Base-by-base conservation (phyloP, 164 flowering plant species). In the Sedum album region DNA sequence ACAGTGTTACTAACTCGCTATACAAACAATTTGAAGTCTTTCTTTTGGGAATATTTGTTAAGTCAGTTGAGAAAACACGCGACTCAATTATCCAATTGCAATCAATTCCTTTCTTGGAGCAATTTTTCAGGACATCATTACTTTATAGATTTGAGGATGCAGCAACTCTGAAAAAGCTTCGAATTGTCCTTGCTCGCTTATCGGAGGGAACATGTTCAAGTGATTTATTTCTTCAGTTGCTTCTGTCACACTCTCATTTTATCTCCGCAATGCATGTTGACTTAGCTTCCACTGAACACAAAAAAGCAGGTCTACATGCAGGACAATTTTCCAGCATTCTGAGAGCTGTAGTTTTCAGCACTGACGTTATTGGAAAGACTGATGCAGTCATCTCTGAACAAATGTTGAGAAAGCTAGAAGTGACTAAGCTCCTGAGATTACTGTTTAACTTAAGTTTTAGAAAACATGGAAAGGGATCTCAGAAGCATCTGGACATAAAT, bases 221-320 rank as follows among this genome's bases (percentile, higher is more conserved):
- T 69, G 68, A 31, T 75, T 71, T 71, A 15, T 68, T 81, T 75
- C 77, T 89, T 69, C 83, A 86, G 72, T 69, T 89, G 74, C 73
- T 91, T 75, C 86, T 88, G 74, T 82, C 86, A 13, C 98, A 94
- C 76, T 94, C 97, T 57, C 91, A 85, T 49, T 87, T 94, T 75
- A 78, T 80, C 60, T 70, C 85, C 8, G 69, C 90, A 5, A 74
- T 94, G 68, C 79, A 70, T 23, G 78, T 78, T 55, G 71, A 68
- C 65, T 67, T 74, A 28, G 66, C 61, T 62, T 66, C 86, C 57
- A 71, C 77, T 73, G 67, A 57, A 68, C 70, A 48, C 74, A 60
- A 76, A 70, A 74, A 71, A 15, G 66, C 77, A 63, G 95, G 86
- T 57, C 68, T 79, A 33, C 68, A 80, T 68, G 76, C 76, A 55